Evolutionary conservation across 2,329 filamentous ascomycete species (phyloP), one percentile per base, ranked within the genome.

Genomic region (Dothideomycetes sp.): DNA sequence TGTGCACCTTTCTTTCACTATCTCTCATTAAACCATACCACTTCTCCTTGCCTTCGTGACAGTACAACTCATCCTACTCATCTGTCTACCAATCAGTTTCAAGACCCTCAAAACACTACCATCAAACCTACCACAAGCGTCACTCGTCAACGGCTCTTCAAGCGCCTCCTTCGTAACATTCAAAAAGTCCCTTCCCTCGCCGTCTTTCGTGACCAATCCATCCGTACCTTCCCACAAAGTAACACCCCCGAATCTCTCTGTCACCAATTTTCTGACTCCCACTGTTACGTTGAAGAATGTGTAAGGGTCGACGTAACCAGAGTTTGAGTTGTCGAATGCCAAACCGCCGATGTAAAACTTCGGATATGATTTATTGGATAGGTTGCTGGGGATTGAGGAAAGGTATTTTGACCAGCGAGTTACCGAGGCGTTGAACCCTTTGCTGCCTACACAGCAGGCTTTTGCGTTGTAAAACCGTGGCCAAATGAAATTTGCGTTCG

Each of bases 401-500:
- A 42, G 40, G 27, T 34, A 42, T 7, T 31, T 11, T 11, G 31
- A 36, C 40, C 40, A 42, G 6, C 24, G 18, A 4, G 25, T 31
- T n/a, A 42, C 31, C 15, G 40, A 42, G 4, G 27, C 12, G 20
- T 42, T 42, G 33, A 29, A 42, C 32, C 40, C 40, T 13, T 35
- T 35, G 18, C 32, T 19, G 16, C 27, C 33, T 3, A 33, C 19
- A 3, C 22, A 24, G 40, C 40, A 42, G 27, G 40, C 31, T 13
- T 36, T 35, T 19, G 40, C 40, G 8, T 42, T 42, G 27, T 42
- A 42, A 27, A 42, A 42, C 19, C 40, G 40, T 16, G 40, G 40
- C 40, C 40, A 42, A 33, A 42, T 19, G 40, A 42, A 42, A 27
- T 42, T 42, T 25, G 32, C 32, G 20, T 42, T 36, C n/a, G 24